These are phyloP conservation scores for Geotrichum macrosporum DNA, from an alignment of 1,139 yeast genomes.

Conservation along the genomic window DNA sequence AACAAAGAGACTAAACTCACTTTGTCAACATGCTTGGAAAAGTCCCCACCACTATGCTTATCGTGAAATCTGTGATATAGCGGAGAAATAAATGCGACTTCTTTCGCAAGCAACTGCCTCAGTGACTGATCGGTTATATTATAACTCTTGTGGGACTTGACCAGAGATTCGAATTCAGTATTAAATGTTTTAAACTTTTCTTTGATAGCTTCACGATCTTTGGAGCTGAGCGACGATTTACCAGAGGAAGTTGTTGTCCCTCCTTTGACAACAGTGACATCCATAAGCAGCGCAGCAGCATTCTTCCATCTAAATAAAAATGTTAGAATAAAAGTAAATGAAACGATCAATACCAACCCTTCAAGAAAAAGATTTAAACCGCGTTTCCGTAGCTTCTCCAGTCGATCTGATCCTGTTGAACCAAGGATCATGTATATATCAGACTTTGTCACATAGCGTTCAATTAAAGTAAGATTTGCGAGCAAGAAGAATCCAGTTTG, in stretches of 20 bases:
- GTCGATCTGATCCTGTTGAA: slow-evolving; percentile 57
- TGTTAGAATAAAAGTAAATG: not conserved
- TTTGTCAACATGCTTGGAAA: slow-evolving; percentile 64
- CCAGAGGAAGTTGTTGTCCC: slow-evolving; percentile 21
- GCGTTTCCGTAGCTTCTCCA: slow-evolving; percentile 66
- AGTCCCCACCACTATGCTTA: slow-evolving; percentile 64
- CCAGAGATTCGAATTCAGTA: slow-evolving; percentile 72
- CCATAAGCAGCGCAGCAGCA: slow-evolving; percentile 68
- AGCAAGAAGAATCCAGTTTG: slow-evolving; percentile 65
- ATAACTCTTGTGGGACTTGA: slow-evolving; percentile 58
- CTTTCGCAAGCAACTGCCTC: slow-evolving; percentile 56
- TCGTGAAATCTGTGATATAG: slow-evolving; percentile 81
- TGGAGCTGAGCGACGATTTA: slow-evolving; percentile 37
- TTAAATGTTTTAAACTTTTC: slow-evolving; percentile 82
- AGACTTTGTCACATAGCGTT: slow-evolving; percentile 64
- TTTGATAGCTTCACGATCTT: slow-evolving; percentile 79
- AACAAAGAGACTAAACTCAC: slow-evolving; percentile 13
- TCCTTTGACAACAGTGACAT: slow-evolving; percentile 36
- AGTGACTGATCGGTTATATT: slow-evolving; percentile 63
- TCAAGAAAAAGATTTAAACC: slow-evolving; percentile 71
- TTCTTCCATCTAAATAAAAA: slow-evolving; percentile 55
- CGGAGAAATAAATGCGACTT: slow-evolving; percentile 71
- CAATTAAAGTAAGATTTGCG: slow-evolving; percentile 68
- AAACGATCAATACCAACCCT: slow-evolving; percentile 37
- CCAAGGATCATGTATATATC: slow-evolving; percentile 57